These are phyloP conservation scores for Silene latifolia DNA, from an alignment of 148 eudicot species.

Conservation along the genomic window DNA sequence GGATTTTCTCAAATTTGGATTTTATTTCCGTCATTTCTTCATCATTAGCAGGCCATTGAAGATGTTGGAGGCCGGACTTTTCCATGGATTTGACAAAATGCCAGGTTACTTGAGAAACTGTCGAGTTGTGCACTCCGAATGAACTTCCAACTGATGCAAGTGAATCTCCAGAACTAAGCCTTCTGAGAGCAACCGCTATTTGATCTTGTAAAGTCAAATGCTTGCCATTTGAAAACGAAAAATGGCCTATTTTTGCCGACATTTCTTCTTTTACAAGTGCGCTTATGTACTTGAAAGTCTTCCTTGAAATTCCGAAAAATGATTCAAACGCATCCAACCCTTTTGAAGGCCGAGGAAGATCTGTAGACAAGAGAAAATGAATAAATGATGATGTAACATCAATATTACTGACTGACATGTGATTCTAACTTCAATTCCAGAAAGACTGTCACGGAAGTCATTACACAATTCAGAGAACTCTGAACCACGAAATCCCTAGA, in stretches of 20 bases:
- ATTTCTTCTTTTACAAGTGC: constrained; percentile 63
- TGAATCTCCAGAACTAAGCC: constrained; percentile 85
- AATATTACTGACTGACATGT: neutral
- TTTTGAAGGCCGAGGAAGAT: constrained; percentile 38
- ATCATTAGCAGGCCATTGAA: constrained; percentile 71
- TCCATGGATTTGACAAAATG: constrained; percentile 87
- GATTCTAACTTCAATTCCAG: too few species aligned
- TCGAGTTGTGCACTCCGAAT: constrained; percentile 70
- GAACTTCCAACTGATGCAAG: constrained; percentile 59
- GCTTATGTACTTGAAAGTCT: constrained; percentile 73
- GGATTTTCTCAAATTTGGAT: constrained; percentile 57
- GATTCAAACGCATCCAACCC: constrained; percentile 50
- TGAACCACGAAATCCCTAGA: too few species aligned
- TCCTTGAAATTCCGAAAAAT: constrained; percentile 63
- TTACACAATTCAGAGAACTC: too few species aligned
- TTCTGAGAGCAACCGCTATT: constrained; percentile 77
- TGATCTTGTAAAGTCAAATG: constrained; percentile 60
- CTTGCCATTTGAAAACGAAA: constrained; percentile 50
- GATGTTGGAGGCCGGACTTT: constrained; percentile 63
- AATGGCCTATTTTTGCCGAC: constrained; percentile 47
- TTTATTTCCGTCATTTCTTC: constrained; percentile 53
- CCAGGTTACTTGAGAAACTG: constrained; percentile 94
- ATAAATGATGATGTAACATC: neutral
- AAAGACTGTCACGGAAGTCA: too few species aligned
- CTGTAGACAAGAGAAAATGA: constrained; percentile 35